Base-by-base conservation (phyloP, 768 basidiomycete species). In the Hericium coralloides region DNA sequence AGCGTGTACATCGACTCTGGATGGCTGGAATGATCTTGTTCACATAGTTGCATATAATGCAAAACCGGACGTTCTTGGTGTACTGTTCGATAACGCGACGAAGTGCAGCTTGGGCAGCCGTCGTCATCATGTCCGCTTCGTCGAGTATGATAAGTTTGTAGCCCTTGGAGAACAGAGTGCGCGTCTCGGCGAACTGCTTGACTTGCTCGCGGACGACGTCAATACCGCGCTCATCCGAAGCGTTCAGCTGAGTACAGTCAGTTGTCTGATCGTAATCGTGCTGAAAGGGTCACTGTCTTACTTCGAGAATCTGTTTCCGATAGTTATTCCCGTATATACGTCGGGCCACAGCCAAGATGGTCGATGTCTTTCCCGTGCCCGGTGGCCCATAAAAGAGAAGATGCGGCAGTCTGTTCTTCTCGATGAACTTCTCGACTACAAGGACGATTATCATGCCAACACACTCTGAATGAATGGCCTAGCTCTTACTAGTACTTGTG, bases 91-190 rank as follows among this genome's bases (percentile, higher is more conserved):
- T 98, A 38, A 98, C 89, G 65, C 97, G 88, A 26, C 97, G 89
- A 31, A 99, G 81, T 23, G 97, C 97, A 3, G 95, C 91, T 68
- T 99, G 97, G 1, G 97, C 97, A 56, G 91, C 88, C 60, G 93
- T 87, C 0, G 97, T 99, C 97, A 99, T 99, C 95, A 97, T 97
- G 76, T 99, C 97, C n/a, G 97, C 97, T 71, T 99, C 97, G 64
- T 99, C 97, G 37, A 99, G 83, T 59, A 99, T 85, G 70, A 99
- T 95, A 68, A 99, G 85, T 67, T 98, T 99, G 81, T 86, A 98
- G 17, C 92, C 92, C 65, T 94, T 94, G 12, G 92, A 83, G 67
- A 85, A 88, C 6, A 98, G 72, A 10, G 93, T 97, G 53, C 93
- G 83, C 14, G 95, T 98, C 73, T 95, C 92, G 1, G 97, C 94